These are phyloP conservation scores for Mycena galericulata DNA, from an alignment of 768 basidiomycete genomes.

Conservation along the genomic window DNA sequence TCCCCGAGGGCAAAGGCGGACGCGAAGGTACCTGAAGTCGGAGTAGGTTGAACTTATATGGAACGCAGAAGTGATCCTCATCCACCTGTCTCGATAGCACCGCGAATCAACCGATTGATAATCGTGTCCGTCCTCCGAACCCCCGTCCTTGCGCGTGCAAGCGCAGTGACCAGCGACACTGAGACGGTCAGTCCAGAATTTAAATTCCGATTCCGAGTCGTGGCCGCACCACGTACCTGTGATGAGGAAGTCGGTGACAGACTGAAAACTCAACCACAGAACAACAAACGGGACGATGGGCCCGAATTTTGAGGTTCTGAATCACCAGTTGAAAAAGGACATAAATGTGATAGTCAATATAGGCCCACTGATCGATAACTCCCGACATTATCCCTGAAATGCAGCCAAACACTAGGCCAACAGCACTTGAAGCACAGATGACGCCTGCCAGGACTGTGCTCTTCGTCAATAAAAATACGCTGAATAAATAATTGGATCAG, in stretches of 20 bases:
- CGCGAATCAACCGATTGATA: constrained; percentile 65
- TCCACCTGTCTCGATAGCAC: constrained; percentile 65
- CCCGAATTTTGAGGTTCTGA: constrained; percentile 56
- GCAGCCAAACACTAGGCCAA: constrained; percentile 58
- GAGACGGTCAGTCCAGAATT: background rate
- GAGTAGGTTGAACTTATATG: too few relatives aligned
- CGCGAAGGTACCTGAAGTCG: constrained; percentile 56
- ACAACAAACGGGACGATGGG: constrained; percentile 56
- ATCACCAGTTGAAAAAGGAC: background rate
- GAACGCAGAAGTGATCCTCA: too few relatives aligned
- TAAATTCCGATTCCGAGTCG: background rate
- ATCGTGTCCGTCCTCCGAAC: constrained; percentile 64
- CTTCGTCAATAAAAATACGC: constrained; percentile 52
- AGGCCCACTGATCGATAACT: constrained; percentile 56
- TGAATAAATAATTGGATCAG: constrained; percentile 34
- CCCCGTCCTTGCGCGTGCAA: constrained; percentile 60
- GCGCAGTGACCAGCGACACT: constrained; percentile 47
- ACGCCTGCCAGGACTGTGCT: constrained; percentile 47
- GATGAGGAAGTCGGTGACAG: constrained; percentile 56
- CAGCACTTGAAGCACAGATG: constrained; percentile 51
- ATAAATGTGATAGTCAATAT: constrained; percentile 32
- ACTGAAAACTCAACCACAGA: constrained; percentile 61
- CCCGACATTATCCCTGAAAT: constrained; percentile 57
- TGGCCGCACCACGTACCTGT: constrained; percentile 48
- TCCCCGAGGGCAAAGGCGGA: constrained; percentile 64